Base-by-base conservation (phyloP, 208 protist genomes). In the Trypanosoma congolense region DNA sequence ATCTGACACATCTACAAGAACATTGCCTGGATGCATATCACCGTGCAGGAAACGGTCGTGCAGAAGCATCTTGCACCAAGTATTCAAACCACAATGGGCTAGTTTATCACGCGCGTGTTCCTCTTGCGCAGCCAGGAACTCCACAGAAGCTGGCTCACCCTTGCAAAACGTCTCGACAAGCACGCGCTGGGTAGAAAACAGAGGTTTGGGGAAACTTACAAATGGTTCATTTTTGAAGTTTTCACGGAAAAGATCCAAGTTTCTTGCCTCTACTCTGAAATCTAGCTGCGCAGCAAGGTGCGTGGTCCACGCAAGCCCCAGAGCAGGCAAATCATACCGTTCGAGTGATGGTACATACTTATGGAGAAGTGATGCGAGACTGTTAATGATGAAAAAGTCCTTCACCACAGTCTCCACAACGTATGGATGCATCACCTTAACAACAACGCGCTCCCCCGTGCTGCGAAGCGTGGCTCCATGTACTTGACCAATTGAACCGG, bases 1-100 rank as follows among this genome's bases (percentile, higher is more conserved):
- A 56, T 95, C 77, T 3, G 73, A 70, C 47, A 61, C 71, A 58
- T 95, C 83, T 47, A 96, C 92, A 21, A 96, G 59, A 41, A 96
- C 93, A 70, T 96, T 96, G 42, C 90, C 90, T 3, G 90, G 90
- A 64, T 96, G 90, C 87, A 96, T 91, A 47, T 96, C 90, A 9
- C 87, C 90, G 66, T 96, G 90, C 14, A 94, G 87, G 60, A 93
- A 96, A 73, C 92, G 92, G 58, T 96, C 90, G 24, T 78, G 81
- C 40, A 96, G 67, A 9, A 96, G 58, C 87, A 95, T 93, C 63
- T 96, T 85, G 64, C 83, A 94, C 83, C 86, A 96, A 40, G 87
- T 77, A 69, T 96, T 93, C 24, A 96, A 75, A n/a, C 89, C 89
- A 45, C 88, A 90, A 35, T 73, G 70, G 3, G 89, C 89, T 12